Conservation (phyloP, 192 early-diverging fungal species). For the Backusella tarrabulga region DNA sequence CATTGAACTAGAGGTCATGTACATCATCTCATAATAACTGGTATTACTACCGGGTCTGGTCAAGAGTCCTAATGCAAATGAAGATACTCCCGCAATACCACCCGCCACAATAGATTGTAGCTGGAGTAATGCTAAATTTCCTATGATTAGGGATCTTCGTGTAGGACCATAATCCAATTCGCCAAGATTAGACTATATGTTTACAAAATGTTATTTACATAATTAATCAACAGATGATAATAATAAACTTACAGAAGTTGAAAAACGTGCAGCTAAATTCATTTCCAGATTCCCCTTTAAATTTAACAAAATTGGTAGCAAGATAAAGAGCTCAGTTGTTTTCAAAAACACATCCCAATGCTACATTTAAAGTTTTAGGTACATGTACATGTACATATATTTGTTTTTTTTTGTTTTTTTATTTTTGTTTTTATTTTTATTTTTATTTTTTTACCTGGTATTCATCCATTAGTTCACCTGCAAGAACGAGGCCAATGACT, state of each 20-base stretch:
- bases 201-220: background rate
- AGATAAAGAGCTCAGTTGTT: slow-evolving; percentile 73
- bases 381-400: background rate
- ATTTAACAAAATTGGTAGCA: slow-evolving; percentile 80
- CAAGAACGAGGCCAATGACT: slow-evolving; percentile 64
- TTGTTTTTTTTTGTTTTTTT: slow-evolving; percentile 3
- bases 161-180: slow-evolving; percentile 49
- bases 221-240: background rate
- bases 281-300: slow-evolving; percentile 91
- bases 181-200: slow-evolving; percentile 59
- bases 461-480: slow-evolving; percentile 66
- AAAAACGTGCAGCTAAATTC: slow-evolving; percentile 80
- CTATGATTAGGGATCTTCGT: slow-evolving; percentile 56
- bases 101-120: slow-evolving; percentile 70
- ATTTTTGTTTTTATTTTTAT: too few relatives aligned
- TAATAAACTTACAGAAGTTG: slow-evolving; percentile 60
- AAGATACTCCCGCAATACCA: slow-evolving; percentile 64
- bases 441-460: slow-evolving; percentile 24
- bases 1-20: slow-evolving; percentile 61
- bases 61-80: slow-evolving; percentile 53
- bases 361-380: slow-evolving; percentile 28
- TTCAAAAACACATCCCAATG: slow-evolving; percentile 64
- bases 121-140: slow-evolving; percentile 73
- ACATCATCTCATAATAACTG: slow-evolving; percentile 38
- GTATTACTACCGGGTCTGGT: slow-evolving; percentile 25